Base-by-base conservation (phyloP, 176 grass and related monocot species). In the Triticum aestivum region DNA sequence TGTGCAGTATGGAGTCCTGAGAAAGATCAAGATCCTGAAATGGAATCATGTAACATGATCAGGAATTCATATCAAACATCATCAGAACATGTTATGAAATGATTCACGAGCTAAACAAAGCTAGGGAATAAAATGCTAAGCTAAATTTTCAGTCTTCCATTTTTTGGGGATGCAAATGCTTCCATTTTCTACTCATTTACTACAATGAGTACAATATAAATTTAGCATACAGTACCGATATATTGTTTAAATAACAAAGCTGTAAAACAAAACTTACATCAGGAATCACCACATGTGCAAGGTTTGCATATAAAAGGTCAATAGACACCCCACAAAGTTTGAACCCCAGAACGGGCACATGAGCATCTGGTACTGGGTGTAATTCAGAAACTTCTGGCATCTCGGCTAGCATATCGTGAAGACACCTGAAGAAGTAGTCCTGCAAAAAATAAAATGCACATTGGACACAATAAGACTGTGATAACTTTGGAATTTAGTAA, bases 361-460 rank as follows among this genome's bases (percentile, higher is more conserved):
- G 89, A 88, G 95, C 95, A 95, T 98, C 95, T 79, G 93, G 93
- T 35, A 98, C 95, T 64, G 95, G 95, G 85, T 98, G 93, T 56
- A 95, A 79, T 81, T 98, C 93, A 4, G 85, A 79, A 83, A 95
- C 93, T 86, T 95, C 95, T 35, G 91, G 93, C 93, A 98, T 93
- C 80, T 93, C 93, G 80, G 83, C 86, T 70, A 98, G 78, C 89
- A 98, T 98, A 82, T 89, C 81, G 41, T 93, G 91, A 73, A 98
- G 88, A 86, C 87, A 89, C 73, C 15, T 64, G 73, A 98, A 98
- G 72, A 98, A 95, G 87, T 95, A 94, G 32, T 98, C 93, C 95
- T 98, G 71, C 1, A 61, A 82, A 84, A 56, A 72, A 77, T 29
- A 21, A 68, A 86, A 17, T 39, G 71, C 79, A 73, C 56, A 89